phyloP scores from a whole-genome alignment of 495 filamentous ascomycete genomes.

The Hypoxylon fragiforme region DNA sequence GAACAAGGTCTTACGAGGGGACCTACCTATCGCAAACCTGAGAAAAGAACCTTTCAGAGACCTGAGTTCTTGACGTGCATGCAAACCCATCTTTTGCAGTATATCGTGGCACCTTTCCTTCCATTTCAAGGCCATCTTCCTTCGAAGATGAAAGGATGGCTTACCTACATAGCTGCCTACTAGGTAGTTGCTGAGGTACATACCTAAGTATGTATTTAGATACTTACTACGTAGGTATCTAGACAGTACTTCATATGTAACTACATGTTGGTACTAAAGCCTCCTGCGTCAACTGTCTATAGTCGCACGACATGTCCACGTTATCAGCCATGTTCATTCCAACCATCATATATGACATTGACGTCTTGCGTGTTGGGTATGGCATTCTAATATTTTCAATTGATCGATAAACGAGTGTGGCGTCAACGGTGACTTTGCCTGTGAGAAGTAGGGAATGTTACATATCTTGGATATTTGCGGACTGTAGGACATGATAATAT shows the following conservation, averaged over 20 bases:
- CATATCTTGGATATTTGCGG: no score
- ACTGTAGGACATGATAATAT: no score
- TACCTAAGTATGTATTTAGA: no score
- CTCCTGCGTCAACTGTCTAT: conserved; percentile 3
- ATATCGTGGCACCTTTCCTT: not conserved
- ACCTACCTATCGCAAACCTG: conserved; percentile 20
- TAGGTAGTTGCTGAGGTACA: not conserved
- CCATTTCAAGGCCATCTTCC: not conserved
- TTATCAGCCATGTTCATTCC: not conserved
- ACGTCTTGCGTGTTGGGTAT: not conserved
- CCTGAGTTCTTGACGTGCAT: conserved; percentile 11
- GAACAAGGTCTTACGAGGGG: no score
- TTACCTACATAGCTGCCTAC: not conserved
- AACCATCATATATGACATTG: not conserved
- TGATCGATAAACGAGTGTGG: conserved; percentile 5
- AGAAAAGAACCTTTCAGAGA: conserved; percentile 27
- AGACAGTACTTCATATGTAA: not conserved
- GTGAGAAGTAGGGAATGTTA: not conserved
- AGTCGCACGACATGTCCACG: not conserved
- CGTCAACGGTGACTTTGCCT: not conserved
- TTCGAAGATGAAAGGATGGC: no score
- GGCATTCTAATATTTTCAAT: not conserved
- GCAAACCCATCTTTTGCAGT: not conserved
- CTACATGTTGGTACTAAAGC: not conserved
- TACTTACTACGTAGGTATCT: no score